Evolutionary conservation across 495 filamentous ascomycete species (phyloP).

Genomic region (Neurospora sp.): DNA sequence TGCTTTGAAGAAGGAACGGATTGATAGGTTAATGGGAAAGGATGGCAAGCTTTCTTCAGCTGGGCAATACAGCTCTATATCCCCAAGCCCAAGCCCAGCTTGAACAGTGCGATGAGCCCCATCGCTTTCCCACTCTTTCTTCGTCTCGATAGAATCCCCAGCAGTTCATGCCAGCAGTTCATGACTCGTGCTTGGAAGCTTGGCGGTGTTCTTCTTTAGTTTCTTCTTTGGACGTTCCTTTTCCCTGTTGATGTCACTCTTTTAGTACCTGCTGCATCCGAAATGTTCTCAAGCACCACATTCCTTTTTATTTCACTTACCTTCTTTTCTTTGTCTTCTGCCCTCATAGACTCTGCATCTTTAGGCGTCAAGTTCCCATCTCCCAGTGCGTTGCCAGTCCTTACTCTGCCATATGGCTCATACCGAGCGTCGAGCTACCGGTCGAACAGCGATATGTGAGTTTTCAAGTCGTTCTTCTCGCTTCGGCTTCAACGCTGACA

Average conservation of each 20-base stretch:
- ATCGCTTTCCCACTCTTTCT: not conserved
- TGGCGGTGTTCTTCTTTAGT: not conserved
- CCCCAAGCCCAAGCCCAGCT: not conserved
- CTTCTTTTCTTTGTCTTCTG: not conserved
- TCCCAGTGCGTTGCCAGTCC: slow-evolving; percentile 7
- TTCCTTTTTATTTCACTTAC: not conserved
- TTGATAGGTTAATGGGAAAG: not conserved
- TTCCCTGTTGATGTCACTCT: not conserved
- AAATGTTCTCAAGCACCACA: not conserved
- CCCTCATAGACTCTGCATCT: not conserved
- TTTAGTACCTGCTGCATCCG: not conserved
- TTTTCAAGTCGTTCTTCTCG: not conserved
- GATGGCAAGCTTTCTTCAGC: not conserved
- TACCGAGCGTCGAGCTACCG: slow-evolving; percentile 17
- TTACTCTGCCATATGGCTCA: slow-evolving; percentile 20
- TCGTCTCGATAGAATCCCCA: not conserved
- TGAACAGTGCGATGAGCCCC: not conserved
- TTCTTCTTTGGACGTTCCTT: not conserved
- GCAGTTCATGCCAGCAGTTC: not conserved
- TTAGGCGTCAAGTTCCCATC: not conserved
- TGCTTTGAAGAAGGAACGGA: not conserved
- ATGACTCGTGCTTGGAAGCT: not conserved
- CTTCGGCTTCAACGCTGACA: not conserved
- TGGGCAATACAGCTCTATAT: not conserved
- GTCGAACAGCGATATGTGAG: slow-evolving; percentile 11